These are phyloP conservation scores for Pestalotiopsis sp. DNA, from an alignment of 2,329 filamentous ascomycete genomes.

Conservation along the genomic window DNA sequence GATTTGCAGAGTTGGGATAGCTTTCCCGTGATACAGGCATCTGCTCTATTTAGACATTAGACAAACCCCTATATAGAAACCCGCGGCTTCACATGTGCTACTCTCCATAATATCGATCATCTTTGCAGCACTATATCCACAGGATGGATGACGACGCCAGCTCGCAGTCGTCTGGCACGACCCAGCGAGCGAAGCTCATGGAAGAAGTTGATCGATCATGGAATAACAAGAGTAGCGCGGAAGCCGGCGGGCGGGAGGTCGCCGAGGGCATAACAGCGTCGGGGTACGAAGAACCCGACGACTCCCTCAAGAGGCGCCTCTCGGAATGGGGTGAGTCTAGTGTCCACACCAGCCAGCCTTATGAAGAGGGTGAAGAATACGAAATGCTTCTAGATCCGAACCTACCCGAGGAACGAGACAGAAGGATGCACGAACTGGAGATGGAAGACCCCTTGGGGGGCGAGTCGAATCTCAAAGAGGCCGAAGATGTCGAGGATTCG, in stretches of 20 bases:
- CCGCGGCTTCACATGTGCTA: conserved; percentile 10
- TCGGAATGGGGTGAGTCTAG: conserved; percentile 43
- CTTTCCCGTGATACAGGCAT: neutral
- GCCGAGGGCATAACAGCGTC: conserved; percentile 18
- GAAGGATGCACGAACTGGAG: conserved; percentile 19
- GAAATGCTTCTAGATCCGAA: conserved; percentile 59
- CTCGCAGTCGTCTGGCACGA: conserved; percentile 34
- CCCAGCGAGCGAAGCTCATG: conserved; percentile 18
- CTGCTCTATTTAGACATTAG: conserved; percentile 14
- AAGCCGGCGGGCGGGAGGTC: conserved; percentile 30
- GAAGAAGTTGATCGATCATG: conserved; percentile 26
- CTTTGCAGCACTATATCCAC: conserved; percentile 11
- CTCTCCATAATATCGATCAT: conserved; percentile 19
- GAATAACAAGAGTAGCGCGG: conserved; percentile 26
- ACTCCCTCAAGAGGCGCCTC: conserved; percentile 36
- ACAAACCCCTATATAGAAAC: conserved; percentile 20
- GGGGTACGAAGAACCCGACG: conserved; percentile 22
- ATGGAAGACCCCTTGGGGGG: conserved; percentile 20
- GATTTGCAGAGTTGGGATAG: conserved; percentile 16
- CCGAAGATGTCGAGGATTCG: conserved; percentile 54
- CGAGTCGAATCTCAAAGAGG: conserved; percentile 32
- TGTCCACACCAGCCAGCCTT: conserved; percentile 33
- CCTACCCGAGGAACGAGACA: conserved; percentile 43
- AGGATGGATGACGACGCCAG: conserved; percentile 31
- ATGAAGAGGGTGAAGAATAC: conserved; percentile 50